Evolutionary conservation across 2,329 filamentous ascomycete genomes (phyloP), one percentile per base, ranked within the genome.

Genomic region (Monilinia laxa): DNA sequence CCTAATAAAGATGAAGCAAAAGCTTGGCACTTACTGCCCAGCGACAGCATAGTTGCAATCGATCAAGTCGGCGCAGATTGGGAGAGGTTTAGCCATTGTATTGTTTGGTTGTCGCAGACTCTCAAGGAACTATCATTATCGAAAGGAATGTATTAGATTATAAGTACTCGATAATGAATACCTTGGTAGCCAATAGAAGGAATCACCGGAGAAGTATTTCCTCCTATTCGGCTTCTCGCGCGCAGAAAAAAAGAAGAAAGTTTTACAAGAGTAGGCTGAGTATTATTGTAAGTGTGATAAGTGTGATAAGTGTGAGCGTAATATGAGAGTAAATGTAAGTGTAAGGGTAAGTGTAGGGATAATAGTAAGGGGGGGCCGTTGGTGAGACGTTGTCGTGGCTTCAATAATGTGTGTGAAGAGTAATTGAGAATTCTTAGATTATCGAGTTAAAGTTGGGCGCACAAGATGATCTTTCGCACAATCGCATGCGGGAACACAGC

Each of bases 31-130:
- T 84, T 83, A 93, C 91, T 96, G 92, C 79, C 92, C 92, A 70
- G 92, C 92, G 69, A 93, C 92, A 62, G 90, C 91, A 75, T 92
- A 84, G 73, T 87, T 86, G 79, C 90, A 95, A 64, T 87, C 83
- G 71, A 87, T 81, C 56, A 93, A 82, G 67, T 88, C 86, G 66
- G 85, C 81, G 65, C 66, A 71, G 20, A 68, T 68, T 7, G 75
- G 75, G 52, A 87, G 78, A 54, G 77, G 73, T 70, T 75, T 78
- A 16, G 77, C 70, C 78, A 81, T 81, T 55, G 71, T 76, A 65
- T 69, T 63, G 25, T 45, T 23, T 25, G 14, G 18, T 18, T 9
- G 53, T 58, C 49, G 59, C 40, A 53, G n/a, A 31, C 49, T 23
- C 68, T 71, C 75, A 76, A 69, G 72, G 72, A 64, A 72, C 67